phyloP scores from a whole-genome alignment of 2,329 filamentous ascomycete species.

The Botrytis byssoidea region DNA sequence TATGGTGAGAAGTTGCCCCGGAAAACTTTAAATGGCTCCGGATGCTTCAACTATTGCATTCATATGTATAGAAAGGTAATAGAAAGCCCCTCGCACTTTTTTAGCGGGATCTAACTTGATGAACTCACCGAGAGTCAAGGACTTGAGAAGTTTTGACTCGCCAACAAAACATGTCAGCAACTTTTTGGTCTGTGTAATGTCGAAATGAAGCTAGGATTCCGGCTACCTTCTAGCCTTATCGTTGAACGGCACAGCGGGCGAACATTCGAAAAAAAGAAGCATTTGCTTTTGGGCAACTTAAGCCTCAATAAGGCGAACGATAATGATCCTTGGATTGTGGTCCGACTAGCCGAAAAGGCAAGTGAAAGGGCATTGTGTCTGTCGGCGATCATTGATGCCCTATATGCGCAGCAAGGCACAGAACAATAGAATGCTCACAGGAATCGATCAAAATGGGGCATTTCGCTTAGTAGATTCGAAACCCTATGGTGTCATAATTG shows the following conservation, averaged over 20 bases:
- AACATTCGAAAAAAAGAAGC: background rate
- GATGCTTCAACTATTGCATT: background rate
- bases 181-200: background rate
- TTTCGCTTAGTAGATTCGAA: background rate
- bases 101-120: slow-evolving; percentile 15
- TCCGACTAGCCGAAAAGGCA: slow-evolving; percentile 16
- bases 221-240: slow-evolving; percentile 15
- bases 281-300: slow-evolving; percentile 18
- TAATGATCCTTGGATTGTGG: slow-evolving; percentile 3
- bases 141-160: background rate
- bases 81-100: background rate
- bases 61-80: slow-evolving; percentile 15
- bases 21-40: slow-evolving; percentile 12
- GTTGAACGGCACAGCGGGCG: background rate
- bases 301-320: slow-evolving; percentile 20
- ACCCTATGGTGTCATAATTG: background rate
- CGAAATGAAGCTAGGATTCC: background rate
- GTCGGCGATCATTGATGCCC: background rate
- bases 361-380: slow-evolving; percentile 7
- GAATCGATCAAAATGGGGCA: background rate
- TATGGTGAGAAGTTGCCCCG: background rate
- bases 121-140: slow-evolving; percentile 13
- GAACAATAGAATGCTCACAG: background rate
- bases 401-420: slow-evolving; percentile 20
- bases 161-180: slow-evolving; percentile 6